phyloP scores from a whole-genome alignment of 1,139 yeast species.

The Kluyveromyces marxianus region DNA sequence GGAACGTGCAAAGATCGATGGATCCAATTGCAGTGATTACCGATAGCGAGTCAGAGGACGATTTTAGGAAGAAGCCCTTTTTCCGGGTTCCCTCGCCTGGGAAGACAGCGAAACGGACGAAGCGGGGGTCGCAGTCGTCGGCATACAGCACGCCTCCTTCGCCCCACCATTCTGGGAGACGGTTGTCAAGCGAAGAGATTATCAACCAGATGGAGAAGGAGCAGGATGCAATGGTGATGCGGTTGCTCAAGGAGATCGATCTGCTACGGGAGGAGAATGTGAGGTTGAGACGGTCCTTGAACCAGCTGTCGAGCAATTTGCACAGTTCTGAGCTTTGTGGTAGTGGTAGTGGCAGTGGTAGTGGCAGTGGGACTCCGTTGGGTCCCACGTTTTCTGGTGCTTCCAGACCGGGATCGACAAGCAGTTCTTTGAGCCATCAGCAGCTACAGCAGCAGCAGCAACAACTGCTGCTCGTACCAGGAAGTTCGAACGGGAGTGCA shows the following conservation, averaged over 20 bases:
- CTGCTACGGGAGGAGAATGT: slow-evolving; percentile 44
- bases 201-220: slow-evolving; percentile 62
- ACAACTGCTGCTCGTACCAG: slow-evolving; percentile 5
- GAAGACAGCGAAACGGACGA: slow-evolving; percentile 4
- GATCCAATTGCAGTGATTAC: slow-evolving; percentile 5
- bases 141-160: slow-evolving; percentile 8
- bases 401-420: slow-evolving; percentile 5
- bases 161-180: slow-evolving; percentile 8
- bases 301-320: slow-evolving; percentile 8
- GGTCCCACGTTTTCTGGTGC: too few relatives aligned
- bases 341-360: too few relatives aligned
- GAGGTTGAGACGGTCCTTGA: slow-evolving; percentile 15
- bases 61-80: slow-evolving; percentile 4
- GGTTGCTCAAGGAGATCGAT: slow-evolving; percentile 49
- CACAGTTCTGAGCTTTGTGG: not conserved
- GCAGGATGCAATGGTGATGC: slow-evolving; percentile 59
- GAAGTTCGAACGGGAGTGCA: slow-evolving; percentile 3
- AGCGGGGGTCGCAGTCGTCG: slow-evolving; percentile 3
- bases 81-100: slow-evolving; percentile 8
- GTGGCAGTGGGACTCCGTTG: too few relatives aligned
- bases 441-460: slow-evolving; percentile 5
- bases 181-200: slow-evolving; percentile 37
- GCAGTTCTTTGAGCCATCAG: not conserved
- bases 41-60: slow-evolving; percentile 7
- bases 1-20: not conserved